phyloP scores from a whole-genome alignment of 148 eudicot species.

The Vaccinium macrocarpon region DNA sequence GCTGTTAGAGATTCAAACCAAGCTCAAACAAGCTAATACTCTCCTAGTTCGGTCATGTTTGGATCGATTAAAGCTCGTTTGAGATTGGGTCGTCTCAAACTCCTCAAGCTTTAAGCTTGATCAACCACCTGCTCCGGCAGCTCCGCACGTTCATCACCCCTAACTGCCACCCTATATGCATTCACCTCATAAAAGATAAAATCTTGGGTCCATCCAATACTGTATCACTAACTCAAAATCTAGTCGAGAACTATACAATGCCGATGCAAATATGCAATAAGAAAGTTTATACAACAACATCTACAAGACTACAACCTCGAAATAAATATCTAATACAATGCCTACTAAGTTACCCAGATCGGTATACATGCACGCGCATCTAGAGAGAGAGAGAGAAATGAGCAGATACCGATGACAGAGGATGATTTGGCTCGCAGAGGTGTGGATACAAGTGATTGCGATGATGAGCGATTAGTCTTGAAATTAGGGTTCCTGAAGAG shows the following conservation, averaged over 20 bases:
- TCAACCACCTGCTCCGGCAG: neutral
- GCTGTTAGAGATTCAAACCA: neutral
- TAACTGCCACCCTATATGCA: neutral
- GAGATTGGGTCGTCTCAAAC: neutral
- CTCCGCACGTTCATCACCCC: neutral
- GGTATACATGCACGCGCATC: neutral
- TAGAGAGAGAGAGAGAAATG: neutral
- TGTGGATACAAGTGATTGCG: neutral
- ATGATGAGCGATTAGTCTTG: neutral
- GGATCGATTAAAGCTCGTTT: neutral
- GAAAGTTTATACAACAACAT: neutral
- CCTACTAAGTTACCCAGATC: neutral
- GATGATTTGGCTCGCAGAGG: slow-evolving; percentile 25
- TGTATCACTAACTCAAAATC: neutral
- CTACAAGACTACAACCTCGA: neutral
- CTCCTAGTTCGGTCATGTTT: neutral
- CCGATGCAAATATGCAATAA: neutral
- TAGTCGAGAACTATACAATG: neutral
- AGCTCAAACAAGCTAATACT: neutral
- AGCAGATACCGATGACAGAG: slow-evolving; percentile 20
- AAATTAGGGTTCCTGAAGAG: slow-evolving; percentile 6
- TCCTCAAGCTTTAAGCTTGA: neutral
- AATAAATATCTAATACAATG: neutral
- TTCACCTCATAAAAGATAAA: neutral
- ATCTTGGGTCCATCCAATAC: neutral